phyloP scores from a whole-genome alignment of 164 flowering plant species.

The Cinnamomum micranthum region DNA sequence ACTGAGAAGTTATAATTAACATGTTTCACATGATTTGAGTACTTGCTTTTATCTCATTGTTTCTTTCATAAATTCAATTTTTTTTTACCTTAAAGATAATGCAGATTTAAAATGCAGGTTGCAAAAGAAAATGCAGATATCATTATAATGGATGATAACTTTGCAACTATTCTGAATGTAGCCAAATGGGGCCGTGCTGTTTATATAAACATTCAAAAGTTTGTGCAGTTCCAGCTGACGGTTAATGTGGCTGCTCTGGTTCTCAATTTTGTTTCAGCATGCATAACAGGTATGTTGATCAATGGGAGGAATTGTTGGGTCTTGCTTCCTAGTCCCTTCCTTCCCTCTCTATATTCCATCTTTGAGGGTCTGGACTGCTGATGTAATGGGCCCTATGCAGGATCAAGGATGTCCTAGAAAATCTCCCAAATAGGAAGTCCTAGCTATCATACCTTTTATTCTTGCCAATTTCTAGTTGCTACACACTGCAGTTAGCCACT shows the following conservation, averaged over 20 bases:
- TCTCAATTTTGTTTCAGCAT: slow-evolving; percentile 66
- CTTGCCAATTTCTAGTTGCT: too few relatives aligned
- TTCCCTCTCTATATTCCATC: too few relatives aligned
- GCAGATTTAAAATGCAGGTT: slow-evolving; percentile 41
- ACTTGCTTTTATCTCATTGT: neutral
- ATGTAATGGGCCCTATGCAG: too few relatives aligned
- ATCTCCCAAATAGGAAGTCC: too few relatives aligned
- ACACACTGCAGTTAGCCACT: too few relatives aligned
- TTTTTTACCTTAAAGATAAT: neutral
- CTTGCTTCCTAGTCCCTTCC: too few relatives aligned
- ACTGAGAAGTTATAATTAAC: too few relatives aligned
- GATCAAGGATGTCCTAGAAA: too few relatives aligned
- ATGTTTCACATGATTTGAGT: too few relatives aligned
- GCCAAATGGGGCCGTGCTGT: slow-evolving; percentile 87
- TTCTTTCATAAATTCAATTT: neutral
- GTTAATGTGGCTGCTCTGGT: slow-evolving; percentile 74
- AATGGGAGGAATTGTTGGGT: too few relatives aligned
- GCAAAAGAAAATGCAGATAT: slow-evolving; percentile 90
- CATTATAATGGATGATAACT: slow-evolving; percentile 80
- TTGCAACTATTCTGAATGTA: slow-evolving; percentile 66
- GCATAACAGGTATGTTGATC: slow-evolving; percentile 49
- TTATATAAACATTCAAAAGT: slow-evolving; percentile 78
- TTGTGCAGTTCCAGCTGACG: slow-evolving; percentile 63
- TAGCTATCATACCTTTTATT: too few relatives aligned
- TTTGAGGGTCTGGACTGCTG: too few relatives aligned